phyloP scores from a whole-genome alignment of 352 stramenopile genomes.

The Phytophthora parvispora region DNA sequence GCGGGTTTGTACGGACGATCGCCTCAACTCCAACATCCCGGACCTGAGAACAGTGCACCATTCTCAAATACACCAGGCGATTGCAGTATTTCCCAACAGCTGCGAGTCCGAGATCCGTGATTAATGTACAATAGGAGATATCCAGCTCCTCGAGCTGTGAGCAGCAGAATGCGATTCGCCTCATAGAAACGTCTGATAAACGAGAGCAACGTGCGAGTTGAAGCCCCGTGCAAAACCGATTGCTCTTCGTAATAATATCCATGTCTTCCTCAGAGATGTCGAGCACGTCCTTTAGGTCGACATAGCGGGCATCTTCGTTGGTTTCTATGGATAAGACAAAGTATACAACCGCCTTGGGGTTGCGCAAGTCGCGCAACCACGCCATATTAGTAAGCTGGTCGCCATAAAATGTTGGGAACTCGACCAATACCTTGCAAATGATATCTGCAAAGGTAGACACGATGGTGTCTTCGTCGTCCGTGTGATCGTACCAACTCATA shows the following conservation, averaged over 20 bases:
- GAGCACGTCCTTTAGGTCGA: constrained; percentile 64
- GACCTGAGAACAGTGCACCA: constrained; percentile 75
- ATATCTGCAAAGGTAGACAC: constrained; percentile 73
- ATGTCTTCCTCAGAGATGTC: constrained; percentile 68
- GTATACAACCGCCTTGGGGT: constrained; percentile 64
- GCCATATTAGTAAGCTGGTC: constrained; percentile 75
- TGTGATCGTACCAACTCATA: constrained; percentile 47
- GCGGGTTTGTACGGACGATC: constrained; percentile 54
- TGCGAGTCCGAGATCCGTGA: constrained; percentile 68
- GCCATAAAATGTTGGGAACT: constrained; percentile 74
- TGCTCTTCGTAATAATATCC: constrained; percentile 66
- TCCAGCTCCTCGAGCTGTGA: constrained; percentile 83
- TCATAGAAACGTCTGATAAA: constrained; percentile 56
- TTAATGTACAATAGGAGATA: constrained; percentile 67
- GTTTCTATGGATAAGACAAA: constrained; percentile 70
- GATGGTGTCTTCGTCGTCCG: constrained; percentile 51
- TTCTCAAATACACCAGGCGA: constrained; percentile 58
- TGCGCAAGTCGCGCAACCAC: constrained; percentile 66
- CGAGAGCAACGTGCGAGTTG: constrained; percentile 46
- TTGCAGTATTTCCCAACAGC: constrained; percentile 64
- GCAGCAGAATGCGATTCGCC: constrained; percentile 53
- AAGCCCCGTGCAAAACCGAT: constrained; percentile 59
- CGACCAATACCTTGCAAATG: constrained; percentile 65
- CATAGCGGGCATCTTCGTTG: constrained; percentile 57
- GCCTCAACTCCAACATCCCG: constrained; percentile 84